Base-by-base conservation (phyloP, 2,329 filamentous ascomycete species). In the Penicillium olsonii region DNA sequence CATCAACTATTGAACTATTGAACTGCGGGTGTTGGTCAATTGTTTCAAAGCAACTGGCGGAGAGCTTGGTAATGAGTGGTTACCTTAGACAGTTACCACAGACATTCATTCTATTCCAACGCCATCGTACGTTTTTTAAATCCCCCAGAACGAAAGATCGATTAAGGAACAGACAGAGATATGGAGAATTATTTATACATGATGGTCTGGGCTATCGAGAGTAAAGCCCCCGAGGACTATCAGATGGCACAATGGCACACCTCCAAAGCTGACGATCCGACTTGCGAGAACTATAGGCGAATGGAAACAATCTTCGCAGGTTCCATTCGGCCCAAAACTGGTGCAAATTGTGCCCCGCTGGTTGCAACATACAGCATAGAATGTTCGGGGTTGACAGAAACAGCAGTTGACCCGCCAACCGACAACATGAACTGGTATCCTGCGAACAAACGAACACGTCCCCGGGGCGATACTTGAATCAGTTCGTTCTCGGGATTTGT, bases 221-320 rank as follows among this genome's bases (percentile, higher is more conserved):
- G 27, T 11, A 29, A 10, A 29, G 4, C 9, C 9, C 4, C n/a
- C n/a, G n/a, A n/a, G n/a, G n/a, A n/a, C n/a, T n/a, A n/a, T n/a
- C n/a, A n/a, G n/a, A n/a, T n/a, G n/a, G n/a, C n/a, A n/a, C n/a
- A n/a, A n/a, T n/a, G n/a, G n/a, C 27, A 29, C 27, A 29, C 27
- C 9, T 29, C 12, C 27, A 6, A 24, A 6, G 27, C 27, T 11
- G 6, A 3, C 27, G 4, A 29, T 29, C 27, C 27, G 14, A 18
- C 8, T 35, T 35, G 12, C 4, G 8, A 29, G 9, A 11, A 29
- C 33, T 35, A 35, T 17, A 35, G 10, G n/a, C 14, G 5, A 18
- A 35, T 35, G 33, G 40, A 24, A 18, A 51, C 48, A 14, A 54
- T 19, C 40, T 54, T 51, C 2, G 52, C 52, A 12, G 52, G 44